A percentile compares a stretch with the other conserved stretches of the same genome.
phyloP scores from a whole-genome alignment of 371 early-diverging fungal species.

The Batrachochytrium dendrobatidis region DNA sequence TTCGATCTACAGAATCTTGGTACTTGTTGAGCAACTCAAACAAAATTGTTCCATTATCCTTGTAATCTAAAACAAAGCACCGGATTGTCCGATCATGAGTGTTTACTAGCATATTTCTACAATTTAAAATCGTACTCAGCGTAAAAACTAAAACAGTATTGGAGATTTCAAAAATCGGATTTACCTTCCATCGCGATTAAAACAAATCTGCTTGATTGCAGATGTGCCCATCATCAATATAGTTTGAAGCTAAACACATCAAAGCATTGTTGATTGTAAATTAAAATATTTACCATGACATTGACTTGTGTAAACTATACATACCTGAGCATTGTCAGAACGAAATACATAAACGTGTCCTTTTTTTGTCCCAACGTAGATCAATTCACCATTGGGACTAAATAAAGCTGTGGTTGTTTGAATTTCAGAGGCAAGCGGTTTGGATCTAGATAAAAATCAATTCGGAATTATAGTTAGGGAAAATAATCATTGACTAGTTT shows the following conservation, averaged over 20 bases:
- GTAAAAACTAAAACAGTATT: too few relatives aligned
- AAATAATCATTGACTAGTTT: too few relatives aligned
- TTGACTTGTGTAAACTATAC: constrained; percentile 7
- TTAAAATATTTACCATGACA: neutral
- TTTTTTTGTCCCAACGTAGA: constrained; percentile 65
- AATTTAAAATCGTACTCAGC: too few relatives aligned
- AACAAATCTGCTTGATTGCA: constrained; percentile 57
- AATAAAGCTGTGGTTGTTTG: too few relatives aligned
- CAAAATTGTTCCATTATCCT: neutral
- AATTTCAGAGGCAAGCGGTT: too few relatives aligned
- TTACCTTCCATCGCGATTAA: constrained; percentile 43
- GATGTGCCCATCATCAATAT: constrained; percentile 15
- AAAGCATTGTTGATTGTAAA: constrained; percentile 12
- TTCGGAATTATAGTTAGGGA: too few relatives aligned
- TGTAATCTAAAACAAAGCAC: constrained; percentile 33
- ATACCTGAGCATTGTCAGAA: constrained; percentile 46
- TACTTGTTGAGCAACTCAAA: constrained; percentile 58
- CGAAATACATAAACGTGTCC: constrained; percentile 59
- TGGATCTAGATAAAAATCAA: too few relatives aligned
- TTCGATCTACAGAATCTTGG: constrained; percentile 78
- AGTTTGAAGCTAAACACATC: constrained; percentile 40
- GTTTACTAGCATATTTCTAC: constrained; percentile 66
- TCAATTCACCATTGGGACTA: constrained; percentile 46
- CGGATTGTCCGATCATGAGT: constrained; percentile 67
- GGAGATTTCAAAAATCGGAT: constrained; percentile 2